Evolutionary conservation across 1,139 yeast species (phyloP), one percentile per base, ranked within the genome.

Genomic region (Yamadazyma jaroonii): DNA sequence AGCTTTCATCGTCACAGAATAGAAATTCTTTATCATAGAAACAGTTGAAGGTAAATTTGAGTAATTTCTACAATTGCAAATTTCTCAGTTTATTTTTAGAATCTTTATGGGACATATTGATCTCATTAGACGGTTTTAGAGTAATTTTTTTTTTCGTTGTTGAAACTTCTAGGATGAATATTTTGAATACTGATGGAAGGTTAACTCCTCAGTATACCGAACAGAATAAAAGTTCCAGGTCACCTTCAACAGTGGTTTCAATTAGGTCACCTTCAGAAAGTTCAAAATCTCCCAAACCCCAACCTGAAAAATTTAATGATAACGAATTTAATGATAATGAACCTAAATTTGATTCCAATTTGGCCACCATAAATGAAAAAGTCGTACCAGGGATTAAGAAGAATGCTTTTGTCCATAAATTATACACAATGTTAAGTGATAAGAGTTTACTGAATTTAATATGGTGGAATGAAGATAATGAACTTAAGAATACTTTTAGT

Each of bases 391-490:
- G 37, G 3, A 35, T 38, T 23, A 79, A 78, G 50, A 78, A 77
- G 46, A 77, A 79, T 40, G 85, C 84, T 1, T 81, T 81, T 57
- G 84, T 81, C 7, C 77, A 77, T 47, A 81, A 81, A 55, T 59
- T 81, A 15, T 80, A 74, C 52, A 64, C 74, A 35, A 79, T 79
- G 84, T 61, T 80, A 22, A 63, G 64, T 33, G 84, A 80, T 47
- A 70, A 76, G n/a, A 60, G 57, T 26, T 56, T 80, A 24, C 37
- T 61, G 12, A 65, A 66, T 42, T 49, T 71, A 26, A 87, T 90
- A 31, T 80, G 90, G 77, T 92, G 97, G 97, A 76, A 86, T 5
- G 74, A 79, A 34, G 61, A 73, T 37, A 62, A 72, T 36, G 81
- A 78, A 34, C 76, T 72, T 36, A 65, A 67, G 33, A 74, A 78